Percentiles rank a stretch among this genome's conserved stretches.
phyloP scores from a whole-genome alignment of 2,329 filamentous ascomycete genomes.

The Calonectria honghensis region DNA sequence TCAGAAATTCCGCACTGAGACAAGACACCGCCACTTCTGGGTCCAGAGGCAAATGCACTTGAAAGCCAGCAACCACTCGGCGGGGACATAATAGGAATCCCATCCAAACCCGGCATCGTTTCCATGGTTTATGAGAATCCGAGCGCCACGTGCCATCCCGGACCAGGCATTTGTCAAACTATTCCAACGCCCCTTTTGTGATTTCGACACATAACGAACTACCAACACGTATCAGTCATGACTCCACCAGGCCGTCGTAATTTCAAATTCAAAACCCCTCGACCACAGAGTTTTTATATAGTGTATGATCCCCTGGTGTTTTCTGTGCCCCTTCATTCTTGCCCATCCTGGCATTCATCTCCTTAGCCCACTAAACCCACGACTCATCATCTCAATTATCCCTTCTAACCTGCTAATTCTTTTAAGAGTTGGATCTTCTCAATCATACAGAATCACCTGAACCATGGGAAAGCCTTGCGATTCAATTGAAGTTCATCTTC shows the following conservation, averaged over 20 bases:
- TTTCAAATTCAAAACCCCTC: background rate
- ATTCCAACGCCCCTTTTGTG: background rate
- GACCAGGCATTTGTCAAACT: background rate
- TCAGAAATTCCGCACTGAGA: background rate
- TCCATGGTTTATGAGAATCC: background rate
- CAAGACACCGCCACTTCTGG: background rate
- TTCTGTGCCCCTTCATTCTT: background rate
- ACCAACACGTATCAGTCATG: background rate
- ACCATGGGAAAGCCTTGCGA: slow-evolving; percentile 24
- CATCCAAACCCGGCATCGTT: background rate
- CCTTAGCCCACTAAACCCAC: too few relatives aligned
- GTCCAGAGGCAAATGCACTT: background rate
- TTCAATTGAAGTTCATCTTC: slow-evolving; percentile 8
- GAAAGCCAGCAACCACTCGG: background rate
- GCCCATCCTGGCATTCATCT: too few relatives aligned
- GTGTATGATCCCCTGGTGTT: background rate
- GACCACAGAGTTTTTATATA: background rate
- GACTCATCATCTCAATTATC: background rate
- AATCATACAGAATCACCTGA: background rate
- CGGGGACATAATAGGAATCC: background rate
- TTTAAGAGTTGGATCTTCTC: background rate
- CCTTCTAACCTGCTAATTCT: background rate
- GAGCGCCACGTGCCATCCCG: background rate
- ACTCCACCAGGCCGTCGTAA: background rate
- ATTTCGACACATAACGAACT: background rate